phyloP scores from a whole-genome alignment of 2,329 filamentous ascomycete genomes.

The Fusarium pseudoanthophilum region DNA sequence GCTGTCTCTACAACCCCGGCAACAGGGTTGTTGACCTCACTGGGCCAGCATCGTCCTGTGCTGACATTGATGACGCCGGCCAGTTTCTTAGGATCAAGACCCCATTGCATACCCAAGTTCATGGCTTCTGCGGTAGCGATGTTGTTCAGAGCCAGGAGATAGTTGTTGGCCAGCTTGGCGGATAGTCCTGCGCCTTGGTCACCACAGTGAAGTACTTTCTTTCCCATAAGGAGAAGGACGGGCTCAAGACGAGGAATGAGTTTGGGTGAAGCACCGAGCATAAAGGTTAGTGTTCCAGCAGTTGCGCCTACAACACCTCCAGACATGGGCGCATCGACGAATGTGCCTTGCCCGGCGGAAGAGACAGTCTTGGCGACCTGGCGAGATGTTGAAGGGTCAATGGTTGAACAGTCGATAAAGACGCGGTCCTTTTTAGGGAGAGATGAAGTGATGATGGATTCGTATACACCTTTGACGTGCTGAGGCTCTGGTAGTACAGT shows the following conservation, averaged over 20 bases:
- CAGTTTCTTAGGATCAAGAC: conserved; percentile 71
- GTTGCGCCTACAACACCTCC: conserved; percentile 92
- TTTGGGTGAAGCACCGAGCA: conserved; percentile 79
- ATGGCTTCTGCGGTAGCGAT: conserved; percentile 75
- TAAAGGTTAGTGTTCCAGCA: conserved; percentile 91
- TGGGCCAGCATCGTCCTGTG: conserved; percentile 96
- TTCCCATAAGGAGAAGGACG: conserved; percentile 84
- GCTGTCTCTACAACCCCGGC: conserved; percentile 81
- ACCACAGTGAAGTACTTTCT: conserved; percentile 86
- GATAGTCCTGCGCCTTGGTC: conserved; percentile 85
- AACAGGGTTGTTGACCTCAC: conserved; percentile 95
- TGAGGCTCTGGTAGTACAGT: conserved; percentile 90
- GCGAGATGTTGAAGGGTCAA: conserved; percentile 87
- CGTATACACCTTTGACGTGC: conserved; percentile 87
- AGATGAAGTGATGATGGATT: conserved; percentile 73
- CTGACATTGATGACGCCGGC: conserved; percentile 91
- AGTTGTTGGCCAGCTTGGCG: conserved; percentile 97
- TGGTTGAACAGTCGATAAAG: conserved; percentile 97
- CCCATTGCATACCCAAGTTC: conserved; percentile 71
- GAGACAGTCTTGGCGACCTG: conserved; percentile 77
- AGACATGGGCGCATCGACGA: conserved; percentile 97
- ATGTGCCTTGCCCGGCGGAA: conserved; percentile 74
- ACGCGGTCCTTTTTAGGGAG: conserved; percentile 70
- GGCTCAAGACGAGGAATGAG: conserved; percentile 73
- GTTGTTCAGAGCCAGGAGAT: conserved; percentile 93